A percentile compares a stretch with the other conserved stretches of the same genome.
Evolutionary conservation across 495 filamentous ascomycete species (phyloP).

Genomic region (Aspergillus sparsus): DNA sequence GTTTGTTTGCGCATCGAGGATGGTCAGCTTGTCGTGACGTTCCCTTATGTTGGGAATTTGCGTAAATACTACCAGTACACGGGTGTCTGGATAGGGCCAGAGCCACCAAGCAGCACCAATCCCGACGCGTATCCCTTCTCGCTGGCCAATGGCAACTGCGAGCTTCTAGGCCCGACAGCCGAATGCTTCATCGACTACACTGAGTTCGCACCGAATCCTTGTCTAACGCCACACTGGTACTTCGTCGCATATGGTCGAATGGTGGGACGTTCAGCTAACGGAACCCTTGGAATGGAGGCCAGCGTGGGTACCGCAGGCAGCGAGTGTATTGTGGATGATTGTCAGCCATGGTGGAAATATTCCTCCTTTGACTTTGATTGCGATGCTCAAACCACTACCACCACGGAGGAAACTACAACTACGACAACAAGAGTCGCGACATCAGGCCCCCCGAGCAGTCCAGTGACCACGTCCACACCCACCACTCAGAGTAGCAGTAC

Average conservation of each 20-base stretch:
- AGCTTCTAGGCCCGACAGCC: neutral
- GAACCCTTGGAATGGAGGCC: neutral
- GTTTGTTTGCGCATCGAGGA: neutral
- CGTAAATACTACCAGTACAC: neutral
- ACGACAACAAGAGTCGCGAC: too few relatives aligned
- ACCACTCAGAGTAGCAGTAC: too few relatives aligned
- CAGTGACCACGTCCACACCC: too few relatives aligned
- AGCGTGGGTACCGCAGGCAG: neutral
- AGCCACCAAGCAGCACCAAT: neutral
- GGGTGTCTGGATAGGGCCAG: neutral
- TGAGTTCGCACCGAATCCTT: neutral
- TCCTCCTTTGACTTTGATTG: neutral
- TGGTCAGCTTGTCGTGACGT: neutral
- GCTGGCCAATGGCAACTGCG: neutral
- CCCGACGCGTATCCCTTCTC: neutral
- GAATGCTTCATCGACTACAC: neutral
- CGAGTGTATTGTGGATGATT: neutral
- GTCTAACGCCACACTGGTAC: neutral
- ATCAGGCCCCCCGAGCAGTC: neutral
- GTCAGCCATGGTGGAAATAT: neutral
- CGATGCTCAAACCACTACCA: neutral
- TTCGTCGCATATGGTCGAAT: neutral
- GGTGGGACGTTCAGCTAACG: neutral
- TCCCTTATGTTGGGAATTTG: neutral
- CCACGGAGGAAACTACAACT: too few relatives aligned